These are phyloP conservation scores for Corylus americana DNA, from an alignment of 306 rosid genomes.

Conservation along the genomic window DNA sequence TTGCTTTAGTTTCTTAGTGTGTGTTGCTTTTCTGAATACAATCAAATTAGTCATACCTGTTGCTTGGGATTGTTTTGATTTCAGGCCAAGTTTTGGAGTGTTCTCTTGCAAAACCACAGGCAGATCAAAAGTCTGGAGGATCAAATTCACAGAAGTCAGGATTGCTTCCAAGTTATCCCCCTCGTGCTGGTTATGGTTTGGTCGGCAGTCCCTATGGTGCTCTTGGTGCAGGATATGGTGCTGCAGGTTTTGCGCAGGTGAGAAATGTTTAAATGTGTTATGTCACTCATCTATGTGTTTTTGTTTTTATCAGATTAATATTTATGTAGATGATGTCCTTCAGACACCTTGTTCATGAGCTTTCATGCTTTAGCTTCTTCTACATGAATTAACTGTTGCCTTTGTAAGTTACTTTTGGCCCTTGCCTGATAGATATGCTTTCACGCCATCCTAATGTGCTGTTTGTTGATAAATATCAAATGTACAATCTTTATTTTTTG, in stretches of 20 bases:
- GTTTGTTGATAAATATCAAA: neutral
- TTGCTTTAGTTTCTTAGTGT: neutral
- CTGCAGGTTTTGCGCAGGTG: slow-evolving; percentile 82
- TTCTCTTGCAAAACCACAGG: slow-evolving; percentile 97
- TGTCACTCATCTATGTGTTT: neutral
- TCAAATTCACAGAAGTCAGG: slow-evolving; percentile 65
- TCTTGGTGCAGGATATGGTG: slow-evolving; percentile 68
- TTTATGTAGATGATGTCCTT: neutral
- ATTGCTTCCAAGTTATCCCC: slow-evolving; percentile 81
- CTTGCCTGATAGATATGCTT: neutral
- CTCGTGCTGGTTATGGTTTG: slow-evolving; percentile 68
- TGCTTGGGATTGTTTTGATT: slow-evolving; percentile 18
- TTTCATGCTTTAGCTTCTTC: neutral
- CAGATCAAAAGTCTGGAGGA: slow-evolving; percentile 79
- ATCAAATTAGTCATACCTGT: slow-evolving; percentile 24
- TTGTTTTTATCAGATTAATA: neutral
- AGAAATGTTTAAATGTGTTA: slow-evolving; percentile 8
- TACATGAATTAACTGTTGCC: neutral
- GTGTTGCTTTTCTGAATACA: neutral
- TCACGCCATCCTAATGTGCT: neutral
- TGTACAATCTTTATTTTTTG: neutral
- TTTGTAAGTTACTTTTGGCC: neutral
- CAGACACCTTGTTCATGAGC: neutral
- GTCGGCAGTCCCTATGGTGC: slow-evolving; percentile 82
- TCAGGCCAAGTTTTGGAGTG: slow-evolving; percentile 88